Evolutionary conservation across 768 basidiomycete genomes (phyloP).

Genomic region (Strobilomyces echinocephalus): DNA sequence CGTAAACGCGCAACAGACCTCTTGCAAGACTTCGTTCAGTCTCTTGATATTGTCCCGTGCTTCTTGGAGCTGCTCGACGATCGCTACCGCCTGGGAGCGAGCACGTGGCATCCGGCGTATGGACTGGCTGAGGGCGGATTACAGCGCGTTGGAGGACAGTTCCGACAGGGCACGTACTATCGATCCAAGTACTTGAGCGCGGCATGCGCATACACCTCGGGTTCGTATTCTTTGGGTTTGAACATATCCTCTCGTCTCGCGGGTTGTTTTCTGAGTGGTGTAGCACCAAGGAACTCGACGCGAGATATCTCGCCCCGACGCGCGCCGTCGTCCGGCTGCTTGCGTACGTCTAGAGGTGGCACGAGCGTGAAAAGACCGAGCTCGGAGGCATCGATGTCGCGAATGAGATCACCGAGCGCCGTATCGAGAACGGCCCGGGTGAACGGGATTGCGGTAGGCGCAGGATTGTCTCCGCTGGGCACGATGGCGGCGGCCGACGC

Average conservation of each 20-base stretch:
- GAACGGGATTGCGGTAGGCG: conserved; percentile 37
- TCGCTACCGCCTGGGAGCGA: conserved; percentile 35
- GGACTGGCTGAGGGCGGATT: conserved; percentile 35
- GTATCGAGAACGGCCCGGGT: conserved; percentile 60
- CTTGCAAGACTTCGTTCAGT: conserved; percentile 34
- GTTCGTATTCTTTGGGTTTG: conserved; percentile 47
- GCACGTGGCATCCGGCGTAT: conserved; percentile 48
- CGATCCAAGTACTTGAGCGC: conserved; percentile 73
- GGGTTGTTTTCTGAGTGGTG: conserved; percentile 53
- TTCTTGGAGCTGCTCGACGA: conserved; percentile 37
- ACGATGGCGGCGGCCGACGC: conserved; percentile 37
- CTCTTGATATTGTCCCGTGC: conserved; percentile 34
- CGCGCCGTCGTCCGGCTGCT: conserved; percentile 21
- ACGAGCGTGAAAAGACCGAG: conserved; percentile 70
- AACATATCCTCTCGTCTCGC: conserved; percentile 35
- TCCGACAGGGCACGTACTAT: conserved; percentile 49
- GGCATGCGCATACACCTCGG: conserved; percentile 72
- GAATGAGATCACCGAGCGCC: conserved; percentile 69
- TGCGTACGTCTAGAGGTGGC: conserved; percentile 31
- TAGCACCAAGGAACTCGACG: conserved; percentile 63
- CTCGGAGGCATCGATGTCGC: conserved; percentile 74
- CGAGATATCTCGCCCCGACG: conserved; percentile 50
- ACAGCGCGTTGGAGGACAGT: conserved; percentile 20
- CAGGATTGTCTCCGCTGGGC: conserved; percentile 15
- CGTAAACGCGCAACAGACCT: conserved; percentile 32